phyloP scores from a whole-genome alignment of 768 basidiomycete species.

The Gloeostereum incarnatum region DNA sequence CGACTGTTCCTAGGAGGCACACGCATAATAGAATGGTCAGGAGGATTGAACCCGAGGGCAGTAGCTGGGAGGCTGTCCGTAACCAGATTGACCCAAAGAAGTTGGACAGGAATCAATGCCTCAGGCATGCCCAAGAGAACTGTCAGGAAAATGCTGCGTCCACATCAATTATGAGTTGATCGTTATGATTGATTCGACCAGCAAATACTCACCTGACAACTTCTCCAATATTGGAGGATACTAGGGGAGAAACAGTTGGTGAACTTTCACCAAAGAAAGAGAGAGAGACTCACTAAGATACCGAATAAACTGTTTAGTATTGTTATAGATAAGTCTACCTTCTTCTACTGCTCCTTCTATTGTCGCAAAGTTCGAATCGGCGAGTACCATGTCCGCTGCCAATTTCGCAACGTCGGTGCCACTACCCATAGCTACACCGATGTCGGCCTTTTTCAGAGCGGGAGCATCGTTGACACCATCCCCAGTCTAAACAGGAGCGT shows the following conservation, averaged over 20 bases:
- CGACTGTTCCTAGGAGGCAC: slow-evolving; percentile 84
- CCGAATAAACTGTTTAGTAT: slow-evolving; percentile 99
- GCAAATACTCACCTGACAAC: slow-evolving; percentile 55
- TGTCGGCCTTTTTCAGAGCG: slow-evolving; percentile 93
- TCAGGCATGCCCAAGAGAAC: slow-evolving; percentile 99
- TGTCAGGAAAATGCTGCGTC: slow-evolving; percentile 81
- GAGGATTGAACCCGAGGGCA: slow-evolving; percentile 95
- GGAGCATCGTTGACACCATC: slow-evolving; percentile 99
- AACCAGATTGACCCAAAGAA: slow-evolving; percentile 97
- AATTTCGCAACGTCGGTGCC: slow-evolving; percentile 98
- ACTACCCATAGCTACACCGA: slow-evolving; percentile 98
- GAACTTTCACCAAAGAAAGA: slow-evolving; percentile 2
- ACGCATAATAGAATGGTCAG: slow-evolving; percentile 95
- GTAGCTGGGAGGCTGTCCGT: slow-evolving; percentile 96
- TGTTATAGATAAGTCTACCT: slow-evolving; percentile 96
- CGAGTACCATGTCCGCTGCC: slow-evolving; percentile 96
- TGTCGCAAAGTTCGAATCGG: slow-evolving; percentile 95
- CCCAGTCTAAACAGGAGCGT: slow-evolving; percentile 51
- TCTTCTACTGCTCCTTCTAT: slow-evolving; percentile 97
- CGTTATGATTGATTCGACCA: neutral
- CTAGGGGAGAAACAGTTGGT: slow-evolving; percentile 21
- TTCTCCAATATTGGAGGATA: slow-evolving; percentile 96
- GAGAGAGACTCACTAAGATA: slow-evolving; percentile 70
- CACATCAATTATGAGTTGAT: slow-evolving; percentile 14
- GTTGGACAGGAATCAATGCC: slow-evolving; percentile 93